phyloP scores from a whole-genome alignment of 2,329 filamentous ascomycete species.

The Pseudogymnoascus sp. region DNA sequence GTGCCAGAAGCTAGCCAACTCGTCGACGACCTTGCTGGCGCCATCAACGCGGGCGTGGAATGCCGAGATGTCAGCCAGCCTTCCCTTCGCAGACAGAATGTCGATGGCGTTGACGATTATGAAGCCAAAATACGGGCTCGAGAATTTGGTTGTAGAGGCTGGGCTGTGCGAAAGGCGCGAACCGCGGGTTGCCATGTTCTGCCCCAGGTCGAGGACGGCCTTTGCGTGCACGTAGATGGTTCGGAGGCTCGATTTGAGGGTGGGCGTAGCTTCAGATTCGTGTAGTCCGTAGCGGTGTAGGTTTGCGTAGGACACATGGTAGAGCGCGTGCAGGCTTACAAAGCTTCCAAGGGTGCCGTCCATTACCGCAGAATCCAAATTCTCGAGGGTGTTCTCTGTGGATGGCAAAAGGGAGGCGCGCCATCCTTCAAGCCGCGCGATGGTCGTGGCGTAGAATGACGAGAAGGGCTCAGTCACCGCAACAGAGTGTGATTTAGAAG shows the following conservation, averaged over 20 bases:
- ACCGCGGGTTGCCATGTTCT: constrained; percentile 35
- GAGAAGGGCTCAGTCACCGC: constrained; percentile 26
- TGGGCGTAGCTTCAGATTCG: constrained; percentile 34
- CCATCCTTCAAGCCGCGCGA: constrained; percentile 52
- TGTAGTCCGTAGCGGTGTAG: constrained; percentile 54
- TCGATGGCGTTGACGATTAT: constrained; percentile 58
- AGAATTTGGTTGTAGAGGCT: constrained; percentile 28
- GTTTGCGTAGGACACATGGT: constrained; percentile 56
- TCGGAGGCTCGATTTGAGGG: constrained; percentile 39
- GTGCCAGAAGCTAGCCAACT: constrained; percentile 53
- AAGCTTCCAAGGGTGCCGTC: constrained; percentile 51
- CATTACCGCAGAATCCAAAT: constrained; percentile 49
- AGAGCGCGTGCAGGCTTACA: constrained; percentile 59
- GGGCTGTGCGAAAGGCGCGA: constrained; percentile 15
- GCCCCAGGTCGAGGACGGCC: constrained; percentile 42
- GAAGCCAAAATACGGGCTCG: constrained; percentile 57
- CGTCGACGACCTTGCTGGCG: constrained; percentile 47
- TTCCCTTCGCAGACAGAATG: constrained; percentile 54
- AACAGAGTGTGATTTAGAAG: constrained; percentile 36
- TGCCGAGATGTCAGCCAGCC: constrained; percentile 42
- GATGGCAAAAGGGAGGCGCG: constrained; percentile 46
- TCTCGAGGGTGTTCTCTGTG: constrained; percentile 47
- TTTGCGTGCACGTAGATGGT: constrained; percentile 46
- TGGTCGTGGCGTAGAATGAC: constrained; percentile 45
- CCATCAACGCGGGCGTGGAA: constrained; percentile 48